A percentile compares a stretch with the other conserved stretches of the same genome.
These are phyloP conservation scores for Saururus chinensis DNA, from an alignment of 164 flowering plant genomes.

Conservation along the genomic window DNA sequence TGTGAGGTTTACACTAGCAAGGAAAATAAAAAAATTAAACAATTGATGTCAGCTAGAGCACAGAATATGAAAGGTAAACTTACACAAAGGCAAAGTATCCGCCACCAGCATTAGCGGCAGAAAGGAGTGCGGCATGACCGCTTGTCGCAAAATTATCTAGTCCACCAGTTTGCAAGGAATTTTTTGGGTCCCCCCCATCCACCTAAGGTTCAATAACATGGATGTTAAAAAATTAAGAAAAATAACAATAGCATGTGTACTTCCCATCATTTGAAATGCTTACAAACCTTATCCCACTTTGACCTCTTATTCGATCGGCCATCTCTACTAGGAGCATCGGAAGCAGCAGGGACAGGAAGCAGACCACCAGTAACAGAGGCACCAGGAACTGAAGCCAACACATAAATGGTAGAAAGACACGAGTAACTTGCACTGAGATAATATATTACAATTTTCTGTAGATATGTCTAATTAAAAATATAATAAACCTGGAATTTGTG, in stretches of 20 bases:
- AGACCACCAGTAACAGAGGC: conserved; percentile 33
- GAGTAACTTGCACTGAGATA: not conserved
- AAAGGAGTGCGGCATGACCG: conserved; percentile 47
- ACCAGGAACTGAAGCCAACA: conserved; percentile 19
- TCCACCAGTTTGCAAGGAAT: conserved; percentile 26
- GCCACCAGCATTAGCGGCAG: conserved; percentile 68
- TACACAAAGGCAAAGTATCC: conserved; percentile 85
- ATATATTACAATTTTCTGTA: not conserved
- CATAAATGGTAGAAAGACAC: not conserved
- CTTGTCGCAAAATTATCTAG: conserved; percentile 42
- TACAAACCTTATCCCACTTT: conserved; percentile 91
- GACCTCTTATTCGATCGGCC: conserved; percentile 83
- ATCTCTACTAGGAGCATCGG: conserved; percentile 49
- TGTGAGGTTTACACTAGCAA: not conserved
- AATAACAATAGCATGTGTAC: too few species aligned
- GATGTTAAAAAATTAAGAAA: too few species aligned
- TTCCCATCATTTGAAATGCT: not conserved
- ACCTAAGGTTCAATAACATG: conserved; percentile 29
- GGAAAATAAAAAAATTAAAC: not conserved
- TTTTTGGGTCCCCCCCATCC: conserved; percentile 62
- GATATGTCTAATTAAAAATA: not conserved
- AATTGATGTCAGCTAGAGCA: not conserved
- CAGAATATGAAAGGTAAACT: conserved; percentile 12
- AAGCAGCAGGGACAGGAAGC: conserved; percentile 22
- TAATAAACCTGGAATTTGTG: conserved; percentile 50